phyloP scores from a whole-genome alignment of 768 basidiomycete species.

The Calocybe cyanea region DNA sequence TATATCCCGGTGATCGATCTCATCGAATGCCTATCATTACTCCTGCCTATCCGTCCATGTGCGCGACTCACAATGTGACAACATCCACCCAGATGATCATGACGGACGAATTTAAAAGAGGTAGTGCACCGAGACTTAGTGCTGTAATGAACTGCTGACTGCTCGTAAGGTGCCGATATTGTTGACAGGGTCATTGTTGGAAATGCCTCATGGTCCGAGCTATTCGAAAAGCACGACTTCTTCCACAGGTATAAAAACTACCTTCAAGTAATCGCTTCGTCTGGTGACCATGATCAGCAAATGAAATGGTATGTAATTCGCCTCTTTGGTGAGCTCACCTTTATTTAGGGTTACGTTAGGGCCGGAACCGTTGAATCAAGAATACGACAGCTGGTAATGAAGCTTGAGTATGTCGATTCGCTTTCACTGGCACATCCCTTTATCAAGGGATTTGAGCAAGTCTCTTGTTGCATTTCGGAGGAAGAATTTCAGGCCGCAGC shows the following conservation, averaged over 20 bases:
- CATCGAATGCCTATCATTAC: slow-evolving; percentile 99
- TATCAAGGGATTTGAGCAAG: slow-evolving; percentile 89
- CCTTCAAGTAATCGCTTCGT: slow-evolving; percentile 91
- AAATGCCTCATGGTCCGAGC: slow-evolving; percentile 81
- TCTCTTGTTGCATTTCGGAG: slow-evolving; percentile 76
- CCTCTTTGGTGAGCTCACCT: not conserved
- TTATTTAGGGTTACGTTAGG: slow-evolving; percentile 24
- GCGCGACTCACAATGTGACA: slow-evolving; percentile 97
- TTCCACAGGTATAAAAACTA: slow-evolving; percentile 97
- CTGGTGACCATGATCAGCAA: slow-evolving; percentile 78
- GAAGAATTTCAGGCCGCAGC: slow-evolving; percentile 88
- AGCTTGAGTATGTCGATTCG: slow-evolving; percentile 93
- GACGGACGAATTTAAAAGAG: slow-evolving; percentile 93
- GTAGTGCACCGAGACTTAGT: slow-evolving; percentile 31
- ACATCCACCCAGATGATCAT: slow-evolving; percentile 94
- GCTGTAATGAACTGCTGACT: slow-evolving; percentile 8
- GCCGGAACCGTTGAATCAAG: slow-evolving; percentile 98
- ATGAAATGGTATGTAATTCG: slow-evolving; percentile 76
- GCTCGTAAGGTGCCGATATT: slow-evolving; percentile 75
- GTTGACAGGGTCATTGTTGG: slow-evolving; percentile 90
- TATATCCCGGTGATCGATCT: slow-evolving; percentile 89
- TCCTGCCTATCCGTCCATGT: slow-evolving; percentile 98
- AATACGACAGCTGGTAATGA: slow-evolving; percentile 94
- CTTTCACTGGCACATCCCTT: slow-evolving; percentile 92
- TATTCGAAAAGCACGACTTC: slow-evolving; percentile 96